phyloP scores from a whole-genome alignment of 371 early-diverging fungal species.

The Mucor indicus region DNA sequence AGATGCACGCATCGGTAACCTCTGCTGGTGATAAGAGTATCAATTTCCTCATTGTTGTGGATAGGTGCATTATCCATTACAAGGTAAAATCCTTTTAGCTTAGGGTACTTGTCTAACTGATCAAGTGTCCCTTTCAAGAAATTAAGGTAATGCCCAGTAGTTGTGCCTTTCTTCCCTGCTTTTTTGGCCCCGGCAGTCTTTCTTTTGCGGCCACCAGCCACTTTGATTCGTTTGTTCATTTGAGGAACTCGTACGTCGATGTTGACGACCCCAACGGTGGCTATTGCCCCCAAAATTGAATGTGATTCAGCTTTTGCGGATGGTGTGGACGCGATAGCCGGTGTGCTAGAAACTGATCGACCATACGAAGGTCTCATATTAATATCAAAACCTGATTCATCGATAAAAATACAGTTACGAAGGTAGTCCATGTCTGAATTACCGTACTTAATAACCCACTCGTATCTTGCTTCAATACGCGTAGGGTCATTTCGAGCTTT shows the following conservation, averaged over 20 bases:
- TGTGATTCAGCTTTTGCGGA: conserved; percentile 5
- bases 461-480: conserved; percentile 2
- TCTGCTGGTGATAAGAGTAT: not conserved
- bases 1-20: conserved; percentile 6
- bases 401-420: conserved; percentile 9
- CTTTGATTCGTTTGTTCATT: conserved; percentile 3
- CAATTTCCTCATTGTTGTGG: conserved; percentile 1
- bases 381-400: conserved; percentile 8
- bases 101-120: conserved; percentile 8
- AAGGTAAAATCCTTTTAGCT: not conserved
- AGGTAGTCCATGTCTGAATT: conserved; percentile 7
- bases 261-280: not conserved
- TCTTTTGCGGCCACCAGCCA: conserved; percentile 4
- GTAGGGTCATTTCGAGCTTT: conserved; percentile 1
- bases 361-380: conserved; percentile 2
- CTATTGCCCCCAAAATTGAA: conserved; percentile 2
- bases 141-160: conserved; percentile 4
- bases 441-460: conserved; percentile 2
- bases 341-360: not conserved
- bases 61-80: not conserved
- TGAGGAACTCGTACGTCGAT: conserved; percentile 3
- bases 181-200: not conserved
- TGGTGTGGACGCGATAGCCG: not conserved
- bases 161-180: not conserved
- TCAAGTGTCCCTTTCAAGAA: not conserved